Conservation (phyloP, 2,329 filamentous ascomycete species). For the Myrmaecium sp. region DNA sequence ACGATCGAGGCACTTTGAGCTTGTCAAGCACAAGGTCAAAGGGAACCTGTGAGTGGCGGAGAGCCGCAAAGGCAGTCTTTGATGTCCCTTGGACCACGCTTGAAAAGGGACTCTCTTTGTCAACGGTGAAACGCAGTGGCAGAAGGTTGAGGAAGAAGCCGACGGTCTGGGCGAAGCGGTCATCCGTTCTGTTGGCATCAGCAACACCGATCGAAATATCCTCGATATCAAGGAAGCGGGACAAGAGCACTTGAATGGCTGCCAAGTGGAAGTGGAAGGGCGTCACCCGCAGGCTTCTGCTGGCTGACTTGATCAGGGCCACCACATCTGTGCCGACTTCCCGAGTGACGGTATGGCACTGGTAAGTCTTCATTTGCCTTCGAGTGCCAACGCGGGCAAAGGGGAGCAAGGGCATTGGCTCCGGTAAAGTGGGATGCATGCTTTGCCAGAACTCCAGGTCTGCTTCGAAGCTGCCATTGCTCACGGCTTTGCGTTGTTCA, state of each 20-base stretch:
- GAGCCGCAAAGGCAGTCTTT: constrained; percentile 16
- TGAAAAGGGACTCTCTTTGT: constrained; percentile 11
- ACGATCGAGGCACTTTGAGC: constrained; percentile 24
- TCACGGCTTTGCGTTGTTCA: constrained; percentile 14
- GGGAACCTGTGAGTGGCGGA: constrained; percentile 29
- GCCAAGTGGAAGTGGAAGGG: constrained; percentile 33
- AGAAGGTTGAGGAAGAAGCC: constrained; percentile 35
- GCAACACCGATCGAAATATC: constrained; percentile 32
- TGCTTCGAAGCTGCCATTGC: constrained; percentile 11
- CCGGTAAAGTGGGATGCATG: constrained; percentile 10
- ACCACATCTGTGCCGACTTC: neutral
- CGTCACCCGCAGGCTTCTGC: constrained; percentile 16
- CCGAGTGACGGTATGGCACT: neutral
- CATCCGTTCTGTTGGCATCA: constrained; percentile 26
- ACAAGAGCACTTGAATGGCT: constrained; percentile 19
- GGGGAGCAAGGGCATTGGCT: constrained; percentile 18
- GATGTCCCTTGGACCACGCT: neutral
- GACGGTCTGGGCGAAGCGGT: constrained; percentile 17
- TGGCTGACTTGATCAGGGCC: too few species aligned
- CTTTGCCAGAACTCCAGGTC: constrained; percentile 21
- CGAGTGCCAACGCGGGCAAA: constrained; percentile 10
- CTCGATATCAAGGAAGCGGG: constrained; percentile 16
- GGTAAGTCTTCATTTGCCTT: constrained; percentile 1
- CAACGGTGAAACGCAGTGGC: constrained; percentile 23
- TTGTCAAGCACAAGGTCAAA: constrained; percentile 32